These are phyloP conservation scores for Candida pseudocylindracea DNA, from an alignment of 1,139 yeast species.

Conservation along the genomic window DNA sequence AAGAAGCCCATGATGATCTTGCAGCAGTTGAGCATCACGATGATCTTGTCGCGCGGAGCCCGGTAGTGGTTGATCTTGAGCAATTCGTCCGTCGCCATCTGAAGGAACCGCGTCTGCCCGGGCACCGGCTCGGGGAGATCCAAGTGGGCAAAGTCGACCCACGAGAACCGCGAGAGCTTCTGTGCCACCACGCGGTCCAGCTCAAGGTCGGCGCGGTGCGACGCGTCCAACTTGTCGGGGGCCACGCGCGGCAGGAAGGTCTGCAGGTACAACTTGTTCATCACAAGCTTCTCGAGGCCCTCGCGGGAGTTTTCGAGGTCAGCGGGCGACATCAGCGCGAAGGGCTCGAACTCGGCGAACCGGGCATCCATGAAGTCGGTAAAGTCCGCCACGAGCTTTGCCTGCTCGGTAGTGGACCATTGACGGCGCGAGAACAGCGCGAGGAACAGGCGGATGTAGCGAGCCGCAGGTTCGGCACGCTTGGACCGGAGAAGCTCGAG, in stretches of 20 bases:
- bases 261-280: conserved; percentile 62
- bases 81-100: conserved; percentile 51
- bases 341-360: conserved; percentile 49
- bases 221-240: conserved; percentile 6
- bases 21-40: conserved; percentile 78
- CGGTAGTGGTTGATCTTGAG: conserved; percentile 60
- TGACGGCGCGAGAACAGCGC: conserved; percentile 35
- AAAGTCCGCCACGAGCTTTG: conserved; percentile 55
- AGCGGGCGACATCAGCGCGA: conserved; percentile 35
- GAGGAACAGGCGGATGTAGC: conserved; percentile 65
- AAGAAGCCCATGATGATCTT: conserved; percentile 79
- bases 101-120: conserved; percentile 21
- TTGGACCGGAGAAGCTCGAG: conserved; percentile 47
- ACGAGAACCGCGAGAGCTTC: conserved; percentile 43
- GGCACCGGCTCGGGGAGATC: conserved; percentile 19
- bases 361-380: conserved; percentile 47
- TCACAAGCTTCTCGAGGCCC: conserved; percentile 79
- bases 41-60: conserved; percentile 88
- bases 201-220: conserved; percentile 9
- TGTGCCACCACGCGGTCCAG: conserved; percentile 32
- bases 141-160: conserved; percentile 63
- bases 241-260: conserved; percentile 65
- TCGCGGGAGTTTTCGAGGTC: conserved; percentile 57
- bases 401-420: conserved; percentile 9
- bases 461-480: conserved; percentile 74